Percentiles rank a stretch among this genome's conserved stretches.
These are phyloP conservation scores for Coleophoma cylindrospora DNA, from an alignment of 2,329 filamentous ascomycete species.

Conservation along the genomic window DNA sequence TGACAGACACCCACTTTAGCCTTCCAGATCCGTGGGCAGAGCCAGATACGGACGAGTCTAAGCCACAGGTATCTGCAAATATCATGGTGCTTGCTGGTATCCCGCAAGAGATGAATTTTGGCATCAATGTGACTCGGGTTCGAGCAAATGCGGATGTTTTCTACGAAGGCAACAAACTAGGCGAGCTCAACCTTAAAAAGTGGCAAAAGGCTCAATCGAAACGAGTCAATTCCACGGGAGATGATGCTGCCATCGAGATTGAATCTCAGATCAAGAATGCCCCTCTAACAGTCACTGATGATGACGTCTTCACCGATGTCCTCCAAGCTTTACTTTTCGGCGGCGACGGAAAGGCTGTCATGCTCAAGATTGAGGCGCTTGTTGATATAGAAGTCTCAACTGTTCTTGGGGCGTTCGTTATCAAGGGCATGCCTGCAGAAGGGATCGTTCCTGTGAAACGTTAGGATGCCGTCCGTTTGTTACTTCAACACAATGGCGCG, in stretches of 20 bases:
- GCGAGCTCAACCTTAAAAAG: conserved; percentile 69
- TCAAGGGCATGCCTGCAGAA: conserved; percentile 80
- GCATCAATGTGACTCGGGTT: conserved; percentile 71
- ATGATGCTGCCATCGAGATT: conserved; percentile 63
- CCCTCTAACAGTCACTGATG: conserved; percentile 77
- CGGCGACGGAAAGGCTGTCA: conserved; percentile 49
- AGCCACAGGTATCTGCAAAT: conserved; percentile 77
- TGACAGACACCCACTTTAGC: conserved; percentile 80
- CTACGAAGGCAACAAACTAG: conserved; percentile 74
- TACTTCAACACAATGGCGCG: conserved; percentile 25
- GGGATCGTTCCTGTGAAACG: conserved; percentile 88
- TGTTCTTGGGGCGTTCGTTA: conserved; percentile 71
- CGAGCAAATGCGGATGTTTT: conserved; percentile 75
- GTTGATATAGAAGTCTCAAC: conserved; percentile 83
- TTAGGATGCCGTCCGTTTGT: conserved; percentile 61
- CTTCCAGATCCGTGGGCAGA: conserved; percentile 78
- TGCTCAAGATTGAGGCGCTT: conserved; percentile 68
- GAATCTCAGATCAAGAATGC: conserved; percentile 72
- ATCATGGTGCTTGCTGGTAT: conserved; percentile 74
- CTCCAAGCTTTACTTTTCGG: conserved; percentile 79
- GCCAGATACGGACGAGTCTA: conserved; percentile 64
- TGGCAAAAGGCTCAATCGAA: conserved; percentile 86
- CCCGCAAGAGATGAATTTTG: conserved; percentile 83
- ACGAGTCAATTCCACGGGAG: conserved; percentile 51
- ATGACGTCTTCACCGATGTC: conserved; percentile 72